A percentile compares a stretch with the other conserved stretches of the same genome.
These are phyloP conservation scores for Leucoagaricus sp. DNA, from an alignment of 1,284 basidiomycete genomes.

Conservation along the genomic window DNA sequence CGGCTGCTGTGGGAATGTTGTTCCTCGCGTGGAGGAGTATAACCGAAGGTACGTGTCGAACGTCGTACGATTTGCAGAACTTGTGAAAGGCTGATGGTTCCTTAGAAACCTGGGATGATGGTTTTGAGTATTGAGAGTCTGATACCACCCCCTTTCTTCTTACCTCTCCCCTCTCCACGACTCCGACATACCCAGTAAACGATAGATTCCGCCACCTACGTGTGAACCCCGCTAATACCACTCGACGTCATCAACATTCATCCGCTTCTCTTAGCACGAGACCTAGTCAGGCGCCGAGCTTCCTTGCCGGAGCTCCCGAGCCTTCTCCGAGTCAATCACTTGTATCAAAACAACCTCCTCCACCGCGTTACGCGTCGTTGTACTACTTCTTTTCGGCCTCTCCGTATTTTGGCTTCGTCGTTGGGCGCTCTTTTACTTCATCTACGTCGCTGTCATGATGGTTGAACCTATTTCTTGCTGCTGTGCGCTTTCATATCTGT, in stretches of 20 bases:
- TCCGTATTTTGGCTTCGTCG: not conserved
- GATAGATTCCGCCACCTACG: too few relatives aligned
- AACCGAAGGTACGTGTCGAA: constrained; percentile 85
- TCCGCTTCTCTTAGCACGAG: too few relatives aligned
- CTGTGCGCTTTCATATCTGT: too few relatives aligned
- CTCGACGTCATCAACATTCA: not conserved
- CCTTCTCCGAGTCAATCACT: not conserved
- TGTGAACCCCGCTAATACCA: not conserved
- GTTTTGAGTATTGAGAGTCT: not conserved
- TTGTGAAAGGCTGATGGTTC: not conserved
- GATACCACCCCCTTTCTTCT: too few relatives aligned
- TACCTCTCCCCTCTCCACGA: too few relatives aligned
- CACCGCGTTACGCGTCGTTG: not conserved
- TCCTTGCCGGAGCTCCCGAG: not conserved
- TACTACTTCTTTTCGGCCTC: not conserved
- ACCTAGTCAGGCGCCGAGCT: too few relatives aligned
- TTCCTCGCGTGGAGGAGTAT: constrained; percentile 83
- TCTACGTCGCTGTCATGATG: too few relatives aligned
- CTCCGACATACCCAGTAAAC: too few relatives aligned
- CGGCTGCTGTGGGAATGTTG: constrained; percentile 65
- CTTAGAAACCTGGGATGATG: constrained; percentile 14
- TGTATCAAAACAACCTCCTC: not conserved
- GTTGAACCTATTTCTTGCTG: too few relatives aligned
- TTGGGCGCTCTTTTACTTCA: too few relatives aligned
- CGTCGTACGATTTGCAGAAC: constrained; percentile 23